These are phyloP conservation scores for Gossypium bickii DNA, from an alignment of 345 rosid genomes.

Conservation along the genomic window DNA sequence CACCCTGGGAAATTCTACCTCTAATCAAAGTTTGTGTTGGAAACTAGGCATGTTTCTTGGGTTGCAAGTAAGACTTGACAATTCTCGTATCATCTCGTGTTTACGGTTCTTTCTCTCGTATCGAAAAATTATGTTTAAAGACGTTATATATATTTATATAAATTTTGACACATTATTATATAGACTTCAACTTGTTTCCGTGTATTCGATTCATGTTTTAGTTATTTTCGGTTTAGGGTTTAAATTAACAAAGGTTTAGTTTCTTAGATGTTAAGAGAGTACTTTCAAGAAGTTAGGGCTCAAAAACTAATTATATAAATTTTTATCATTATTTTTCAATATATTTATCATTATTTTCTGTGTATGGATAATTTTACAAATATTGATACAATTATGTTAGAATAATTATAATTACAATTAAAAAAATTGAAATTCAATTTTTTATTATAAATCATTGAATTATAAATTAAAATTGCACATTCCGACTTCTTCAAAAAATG, in stretches of 20 bases:
- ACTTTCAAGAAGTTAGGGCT: not conserved
- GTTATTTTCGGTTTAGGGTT: not conserved
- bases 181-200: not conserved
- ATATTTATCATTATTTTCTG: not conserved
- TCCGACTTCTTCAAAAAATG: no score
- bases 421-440: no score
- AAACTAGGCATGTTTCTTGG: slow-evolving; percentile 1
- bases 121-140: not conserved
- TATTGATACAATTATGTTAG: no score
- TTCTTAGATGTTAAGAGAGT: not conserved
- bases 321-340: not conserved
- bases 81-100: not conserved
- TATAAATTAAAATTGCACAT: no score
- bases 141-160: not conserved
- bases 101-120: not conserved
- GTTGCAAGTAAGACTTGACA: not conserved
- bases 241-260: not conserved
- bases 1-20: not conserved
- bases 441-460: no score
- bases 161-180: not conserved
- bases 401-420: no score
- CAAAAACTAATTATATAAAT: no score
- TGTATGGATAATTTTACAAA: not conserved
- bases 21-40: not conserved
- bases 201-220: not conserved